phyloP scores from a whole-genome alignment of 768 basidiomycete species.

The Lactarius tabidus region DNA sequence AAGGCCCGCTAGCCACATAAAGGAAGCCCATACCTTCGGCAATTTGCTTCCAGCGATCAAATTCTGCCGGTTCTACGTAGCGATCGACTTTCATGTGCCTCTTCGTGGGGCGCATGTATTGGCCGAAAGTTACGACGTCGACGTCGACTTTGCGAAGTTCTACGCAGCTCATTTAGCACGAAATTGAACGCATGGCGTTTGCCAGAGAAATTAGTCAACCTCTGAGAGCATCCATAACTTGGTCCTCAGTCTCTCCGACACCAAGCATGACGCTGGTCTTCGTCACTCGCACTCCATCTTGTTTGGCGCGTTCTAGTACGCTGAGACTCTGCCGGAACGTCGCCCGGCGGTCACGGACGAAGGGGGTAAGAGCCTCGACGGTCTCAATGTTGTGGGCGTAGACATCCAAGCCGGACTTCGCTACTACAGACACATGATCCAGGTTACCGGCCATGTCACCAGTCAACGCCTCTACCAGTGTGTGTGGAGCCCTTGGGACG shows the following conservation, averaged over 20 bases:
- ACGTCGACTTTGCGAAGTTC: slow-evolving; percentile 86
- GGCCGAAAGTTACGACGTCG: slow-evolving; percentile 98
- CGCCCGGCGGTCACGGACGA: slow-evolving; percentile 91
- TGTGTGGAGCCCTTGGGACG: slow-evolving; percentile 75
- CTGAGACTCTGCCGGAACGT: slow-evolving; percentile 81
- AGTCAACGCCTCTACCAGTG: slow-evolving; percentile 94
- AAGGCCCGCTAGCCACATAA: slow-evolving; percentile 94
- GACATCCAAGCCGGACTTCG: slow-evolving; percentile 91
- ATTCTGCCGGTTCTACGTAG: slow-evolving; percentile 92
- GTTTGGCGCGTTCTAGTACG: slow-evolving; percentile 81
- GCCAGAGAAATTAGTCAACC: slow-evolving; percentile 45
- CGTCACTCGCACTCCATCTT: slow-evolving; percentile 78
- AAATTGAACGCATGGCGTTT: neutral
- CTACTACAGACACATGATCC: slow-evolving; percentile 74
- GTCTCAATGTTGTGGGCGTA: slow-evolving; percentile 99
- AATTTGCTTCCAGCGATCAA: slow-evolving; percentile 83
- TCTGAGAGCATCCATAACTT: slow-evolving; percentile 76
- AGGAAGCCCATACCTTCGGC: slow-evolving; percentile 95
- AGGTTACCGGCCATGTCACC: slow-evolving; percentile 87
- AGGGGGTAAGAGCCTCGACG: slow-evolving; percentile 89
- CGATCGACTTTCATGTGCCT: slow-evolving; percentile 98
- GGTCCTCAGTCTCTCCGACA: slow-evolving; percentile 83
- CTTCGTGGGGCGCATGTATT: slow-evolving; percentile 99
- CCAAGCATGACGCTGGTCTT: slow-evolving; percentile 99
- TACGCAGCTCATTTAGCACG: slow-evolving; percentile 34